These are phyloP conservation scores for Candida railenensis DNA, from an alignment of 805 yeast species.

Conservation along the genomic window DNA sequence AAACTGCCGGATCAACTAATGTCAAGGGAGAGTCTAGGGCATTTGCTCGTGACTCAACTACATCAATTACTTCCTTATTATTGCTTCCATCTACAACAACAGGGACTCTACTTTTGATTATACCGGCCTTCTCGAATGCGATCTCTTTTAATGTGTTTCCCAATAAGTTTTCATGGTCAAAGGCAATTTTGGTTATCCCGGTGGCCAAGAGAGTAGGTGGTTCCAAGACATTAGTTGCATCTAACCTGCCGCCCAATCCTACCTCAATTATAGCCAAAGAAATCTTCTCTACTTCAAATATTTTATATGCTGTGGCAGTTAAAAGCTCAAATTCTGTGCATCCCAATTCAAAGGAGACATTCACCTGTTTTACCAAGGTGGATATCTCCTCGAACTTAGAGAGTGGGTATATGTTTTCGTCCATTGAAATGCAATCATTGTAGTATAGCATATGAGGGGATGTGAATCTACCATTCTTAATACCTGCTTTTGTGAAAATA, in stretches of 20 bases:
- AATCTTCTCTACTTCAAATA: conserved; percentile 60
- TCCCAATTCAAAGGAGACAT: conserved; percentile 43
- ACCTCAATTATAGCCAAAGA: conserved; percentile 87
- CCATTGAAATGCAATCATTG: conserved; percentile 73
- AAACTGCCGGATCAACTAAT: conserved; percentile 7
- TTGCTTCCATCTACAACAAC: conserved; percentile 76
- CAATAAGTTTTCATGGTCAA: conserved; percentile 79
- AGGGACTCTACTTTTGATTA: conserved; percentile 60
- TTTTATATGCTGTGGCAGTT: conserved; percentile 81
- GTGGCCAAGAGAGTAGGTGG: conserved; percentile 52
- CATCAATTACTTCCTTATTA: conserved; percentile 46
- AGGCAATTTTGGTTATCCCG: conserved; percentile 80
- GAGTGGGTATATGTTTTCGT: conserved; percentile 54
- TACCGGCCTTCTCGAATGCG: conserved; percentile 84
- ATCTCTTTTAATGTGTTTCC: conserved; percentile 67
- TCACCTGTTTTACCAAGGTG: conserved; percentile 37
- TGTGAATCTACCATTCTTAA: conserved; percentile 75
- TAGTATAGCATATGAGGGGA: conserved; percentile 80
- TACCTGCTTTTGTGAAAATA: conserved; percentile 48
- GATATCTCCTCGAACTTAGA: conserved; percentile 47
- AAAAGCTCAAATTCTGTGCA: conserved; percentile 88
- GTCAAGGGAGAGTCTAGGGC: conserved; percentile 25
- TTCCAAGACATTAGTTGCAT: conserved; percentile 78
- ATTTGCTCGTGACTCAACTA: conserved; percentile 39
- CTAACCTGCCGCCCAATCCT: conserved; percentile 88